Conservation (phyloP, 306 rosid genomes). For the Castanea crenata region DNA sequence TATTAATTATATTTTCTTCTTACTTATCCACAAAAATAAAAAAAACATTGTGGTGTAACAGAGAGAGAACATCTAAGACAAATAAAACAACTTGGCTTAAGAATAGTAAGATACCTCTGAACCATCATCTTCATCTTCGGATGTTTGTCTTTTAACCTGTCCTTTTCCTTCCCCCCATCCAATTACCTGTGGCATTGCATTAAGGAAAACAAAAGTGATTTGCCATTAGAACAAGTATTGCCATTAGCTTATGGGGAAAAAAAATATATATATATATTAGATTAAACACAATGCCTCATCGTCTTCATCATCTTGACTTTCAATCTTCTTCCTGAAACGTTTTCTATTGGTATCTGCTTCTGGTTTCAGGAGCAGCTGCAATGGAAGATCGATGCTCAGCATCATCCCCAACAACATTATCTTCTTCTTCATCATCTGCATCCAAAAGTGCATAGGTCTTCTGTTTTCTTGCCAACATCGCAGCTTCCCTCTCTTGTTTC, state of each 20-base stretch:
- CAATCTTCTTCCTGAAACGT: constrained; percentile 73
- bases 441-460: constrained; percentile 67
- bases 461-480: constrained; percentile 69
- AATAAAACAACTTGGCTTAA: not conserved
- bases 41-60: not conserved
- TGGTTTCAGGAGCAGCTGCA: constrained; percentile 32
- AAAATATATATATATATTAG: constrained; percentile 18
- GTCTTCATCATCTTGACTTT: constrained; percentile 60
- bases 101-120: constrained; percentile 60
- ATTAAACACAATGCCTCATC: constrained; percentile 58
- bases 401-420: constrained; percentile 8
- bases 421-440: constrained; percentile 55
- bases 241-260: constrained; percentile 26
- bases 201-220: constrained; percentile 33
- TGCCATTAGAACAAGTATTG: constrained; percentile 26
- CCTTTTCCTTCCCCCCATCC: constrained; percentile 46
- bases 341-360: constrained; percentile 42
- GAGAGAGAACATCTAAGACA: not conserved
- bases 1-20: no score
- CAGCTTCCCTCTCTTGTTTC: constrained; percentile 87
- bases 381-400: constrained; percentile 36
- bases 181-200: constrained; percentile 53
- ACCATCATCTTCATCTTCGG: constrained; percentile 51
- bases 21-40: no score
- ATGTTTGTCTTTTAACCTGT: constrained; percentile 60